These are phyloP conservation scores for Paraglomus brasilianum DNA, from an alignment of 192 early-diverging fungal species.

Conservation along the genomic window DNA sequence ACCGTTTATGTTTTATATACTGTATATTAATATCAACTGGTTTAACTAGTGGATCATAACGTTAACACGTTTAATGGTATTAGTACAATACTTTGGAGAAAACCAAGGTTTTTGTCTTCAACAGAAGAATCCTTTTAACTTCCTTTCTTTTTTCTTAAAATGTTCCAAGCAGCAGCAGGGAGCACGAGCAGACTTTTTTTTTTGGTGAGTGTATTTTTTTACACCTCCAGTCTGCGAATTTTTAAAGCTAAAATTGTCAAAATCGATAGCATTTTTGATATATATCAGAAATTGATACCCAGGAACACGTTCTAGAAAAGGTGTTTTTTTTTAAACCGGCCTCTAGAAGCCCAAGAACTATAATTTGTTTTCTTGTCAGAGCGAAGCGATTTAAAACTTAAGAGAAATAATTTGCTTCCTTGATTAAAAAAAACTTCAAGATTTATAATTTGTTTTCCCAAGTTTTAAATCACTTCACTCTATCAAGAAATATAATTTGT, in stretches of 20 bases:
- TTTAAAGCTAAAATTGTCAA: background rate
- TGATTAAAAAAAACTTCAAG: too few relatives aligned
- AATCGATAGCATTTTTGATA: conserved; percentile 24
- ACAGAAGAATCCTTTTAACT: too few relatives aligned
- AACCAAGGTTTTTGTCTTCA: too few relatives aligned
- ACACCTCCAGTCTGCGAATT: conserved; percentile 17
- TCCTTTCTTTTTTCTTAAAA: conserved; percentile 15
- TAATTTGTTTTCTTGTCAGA: conserved; percentile 15
- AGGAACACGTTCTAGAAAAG: conserved; percentile 14
- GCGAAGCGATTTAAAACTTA: background rate
- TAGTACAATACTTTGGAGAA: too few relatives aligned
- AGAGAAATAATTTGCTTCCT: conserved; percentile 24
- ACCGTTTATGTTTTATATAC: too few relatives aligned
- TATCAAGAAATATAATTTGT: conserved; percentile 23
- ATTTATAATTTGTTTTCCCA: conserved; percentile 25
- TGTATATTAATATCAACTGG: too few relatives aligned
- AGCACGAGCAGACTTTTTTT: conserved; percentile 16
- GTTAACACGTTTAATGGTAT: too few relatives aligned
- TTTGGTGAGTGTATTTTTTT: background rate
- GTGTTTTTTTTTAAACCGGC: background rate
- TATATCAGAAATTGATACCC: conserved; percentile 26
- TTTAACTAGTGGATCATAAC: too few relatives aligned
- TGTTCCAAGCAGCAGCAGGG: background rate
- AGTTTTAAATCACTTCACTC: background rate
- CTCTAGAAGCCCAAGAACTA: conserved; percentile 17